phyloP scores from a whole-genome alignment of 164 flowering plant species.

The Vitis labrusca region DNA sequence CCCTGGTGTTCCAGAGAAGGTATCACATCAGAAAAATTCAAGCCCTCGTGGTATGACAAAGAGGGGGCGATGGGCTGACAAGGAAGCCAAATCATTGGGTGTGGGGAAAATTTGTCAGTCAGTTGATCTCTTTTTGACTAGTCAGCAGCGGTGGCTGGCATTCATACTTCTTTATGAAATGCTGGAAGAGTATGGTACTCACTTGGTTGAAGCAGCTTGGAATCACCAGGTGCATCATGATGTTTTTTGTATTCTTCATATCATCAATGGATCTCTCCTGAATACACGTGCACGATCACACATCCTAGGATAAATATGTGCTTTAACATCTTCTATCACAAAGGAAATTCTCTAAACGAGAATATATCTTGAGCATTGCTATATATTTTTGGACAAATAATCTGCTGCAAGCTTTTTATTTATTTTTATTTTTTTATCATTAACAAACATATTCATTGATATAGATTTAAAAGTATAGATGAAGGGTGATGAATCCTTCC shows the following conservation, averaged over 20 bases:
- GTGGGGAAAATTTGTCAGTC: slow-evolving; percentile 47
- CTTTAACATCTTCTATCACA: too few relatives aligned
- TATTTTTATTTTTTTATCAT: too few relatives aligned
- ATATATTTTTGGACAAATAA: too few relatives aligned
- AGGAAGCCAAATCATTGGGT: slow-evolving; percentile 90
- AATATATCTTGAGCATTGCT: too few relatives aligned
- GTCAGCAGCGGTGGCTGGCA: slow-evolving; percentile 73
- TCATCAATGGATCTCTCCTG: neutral
- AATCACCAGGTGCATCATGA: slow-evolving; percentile 72
- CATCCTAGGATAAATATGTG: too few relatives aligned
- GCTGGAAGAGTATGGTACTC: slow-evolving; percentile 98
- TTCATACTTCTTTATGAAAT: slow-evolving; percentile 93
- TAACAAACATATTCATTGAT: too few relatives aligned
- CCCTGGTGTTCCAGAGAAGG: slow-evolving; percentile 26
- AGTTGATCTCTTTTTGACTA: slow-evolving; percentile 25
- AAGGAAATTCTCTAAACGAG: too few relatives aligned
- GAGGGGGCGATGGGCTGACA: slow-evolving; percentile 80
- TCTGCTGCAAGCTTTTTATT: too few relatives aligned
- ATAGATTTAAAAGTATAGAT: too few relatives aligned
- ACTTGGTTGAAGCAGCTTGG: slow-evolving; percentile 99
- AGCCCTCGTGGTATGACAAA: slow-evolving; percentile 46
- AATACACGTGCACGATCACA: too few relatives aligned
- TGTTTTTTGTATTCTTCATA: slow-evolving; percentile 1
- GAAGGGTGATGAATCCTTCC: too few relatives aligned
- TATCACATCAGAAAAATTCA: slow-evolving; percentile 24